Evolutionary conservation across 495 filamentous ascomycete species (phyloP).

Genomic region (Apiosordaria backusii): DNA sequence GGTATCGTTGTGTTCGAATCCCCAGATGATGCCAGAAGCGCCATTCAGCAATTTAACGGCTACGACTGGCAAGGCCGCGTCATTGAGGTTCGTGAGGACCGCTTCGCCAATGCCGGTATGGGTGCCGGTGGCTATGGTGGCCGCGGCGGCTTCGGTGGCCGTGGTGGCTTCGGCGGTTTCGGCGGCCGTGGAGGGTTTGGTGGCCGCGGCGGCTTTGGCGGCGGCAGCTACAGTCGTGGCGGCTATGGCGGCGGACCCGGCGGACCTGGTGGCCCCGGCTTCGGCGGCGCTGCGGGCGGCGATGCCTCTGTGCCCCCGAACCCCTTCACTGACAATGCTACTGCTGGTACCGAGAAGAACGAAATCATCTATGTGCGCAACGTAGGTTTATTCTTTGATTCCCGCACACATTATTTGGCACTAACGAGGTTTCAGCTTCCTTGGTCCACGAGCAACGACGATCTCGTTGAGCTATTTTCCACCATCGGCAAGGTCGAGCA

Average conservation of each 20-base stretch:
- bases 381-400: constrained; percentile 55
- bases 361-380: constrained; percentile 93
- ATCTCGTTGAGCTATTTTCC: constrained; percentile 90
- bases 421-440: constrained; percentile 63
- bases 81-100: constrained; percentile 93
- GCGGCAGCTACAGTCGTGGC: constrained; percentile 45
- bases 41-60: constrained; percentile 95
- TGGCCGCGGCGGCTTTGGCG: constrained; percentile 32
- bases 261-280: constrained; percentile 46
- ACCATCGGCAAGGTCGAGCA: constrained; percentile 98
- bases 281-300: constrained; percentile 41
- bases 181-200: constrained; percentile 48
- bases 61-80: constrained; percentile 96
- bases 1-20: constrained; percentile 96
- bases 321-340: constrained; percentile 92
- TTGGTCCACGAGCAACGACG: constrained; percentile 98
- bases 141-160: constrained; percentile 46
- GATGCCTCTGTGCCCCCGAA: constrained; percentile 68
- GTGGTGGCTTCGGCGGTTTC: constrained; percentile 55
- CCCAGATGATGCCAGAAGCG: constrained; percentile 89
- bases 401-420: not conserved
- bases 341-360: constrained; percentile 78
- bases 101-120: constrained; percentile 71
- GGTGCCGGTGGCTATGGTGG: constrained; percentile 52
- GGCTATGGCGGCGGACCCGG: constrained; percentile 39